Conservation (phyloP, 2,329 filamentous ascomycete genomes). For the Alternaria atra region DNA sequence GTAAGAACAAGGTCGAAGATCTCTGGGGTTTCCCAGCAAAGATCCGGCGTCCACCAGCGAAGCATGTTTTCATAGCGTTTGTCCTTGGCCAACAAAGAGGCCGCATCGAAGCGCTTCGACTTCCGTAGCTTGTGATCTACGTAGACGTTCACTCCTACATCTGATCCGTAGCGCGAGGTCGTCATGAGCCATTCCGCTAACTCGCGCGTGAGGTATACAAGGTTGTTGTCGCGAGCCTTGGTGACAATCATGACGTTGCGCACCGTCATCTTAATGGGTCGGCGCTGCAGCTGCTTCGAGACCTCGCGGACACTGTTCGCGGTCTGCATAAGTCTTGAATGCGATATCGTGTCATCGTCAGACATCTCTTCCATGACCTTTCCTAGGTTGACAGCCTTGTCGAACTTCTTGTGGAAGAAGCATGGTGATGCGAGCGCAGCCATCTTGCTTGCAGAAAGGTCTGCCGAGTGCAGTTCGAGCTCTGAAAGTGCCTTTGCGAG, state of each 20-base stretch:
- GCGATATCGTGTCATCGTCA: slow-evolving; percentile 86
- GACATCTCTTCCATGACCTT: slow-evolving; percentile 95
- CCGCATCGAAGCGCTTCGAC: slow-evolving; percentile 86
- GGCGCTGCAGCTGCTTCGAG: slow-evolving; percentile 90
- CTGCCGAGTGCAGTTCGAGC: slow-evolving; percentile 58
- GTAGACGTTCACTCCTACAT: slow-evolving; percentile 94
- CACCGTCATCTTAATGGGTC: slow-evolving; percentile 90
- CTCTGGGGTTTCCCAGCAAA: slow-evolving; percentile 93
- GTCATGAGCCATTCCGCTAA: slow-evolving; percentile 86
- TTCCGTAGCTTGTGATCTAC: slow-evolving; percentile 94
- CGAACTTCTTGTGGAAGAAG: slow-evolving; percentile 97
- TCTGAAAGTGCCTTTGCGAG: slow-evolving; percentile 68
- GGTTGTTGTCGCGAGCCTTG: slow-evolving; percentile 92
- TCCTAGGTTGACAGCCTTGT: slow-evolving; percentile 93
- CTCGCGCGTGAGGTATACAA: slow-evolving; percentile 89
- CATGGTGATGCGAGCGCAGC: slow-evolving; percentile 87
- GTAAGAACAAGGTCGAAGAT: slow-evolving; percentile 95
- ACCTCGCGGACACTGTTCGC: slow-evolving; percentile 95
- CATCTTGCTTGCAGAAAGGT: slow-evolving; percentile 58
- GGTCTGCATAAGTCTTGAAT: slow-evolving; percentile 93
- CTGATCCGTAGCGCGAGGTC: slow-evolving; percentile 87
- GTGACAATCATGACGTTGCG: slow-evolving; percentile 98
- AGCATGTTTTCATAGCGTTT: slow-evolving; percentile 83
- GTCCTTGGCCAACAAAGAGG: slow-evolving; percentile 76
- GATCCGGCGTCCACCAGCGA: slow-evolving; percentile 93